Evolutionary conservation across 257 asterid species (phyloP).

Genomic region (Solanum megistacrolobum): DNA sequence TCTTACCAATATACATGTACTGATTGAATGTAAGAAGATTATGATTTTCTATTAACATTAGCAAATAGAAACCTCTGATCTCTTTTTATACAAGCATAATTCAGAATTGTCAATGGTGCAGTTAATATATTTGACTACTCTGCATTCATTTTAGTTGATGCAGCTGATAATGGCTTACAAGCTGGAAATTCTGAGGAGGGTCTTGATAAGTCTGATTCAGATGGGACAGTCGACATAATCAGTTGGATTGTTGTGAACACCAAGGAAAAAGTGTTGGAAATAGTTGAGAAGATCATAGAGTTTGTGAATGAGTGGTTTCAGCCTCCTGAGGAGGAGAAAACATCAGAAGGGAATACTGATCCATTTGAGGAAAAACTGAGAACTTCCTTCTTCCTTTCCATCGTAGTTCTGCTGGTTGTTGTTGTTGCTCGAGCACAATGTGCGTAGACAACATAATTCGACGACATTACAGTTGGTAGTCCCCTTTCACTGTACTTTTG

Average conservation of each 20-base stretch:
- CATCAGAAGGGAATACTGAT: not conserved
- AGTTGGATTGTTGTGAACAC: conserved; percentile 29
- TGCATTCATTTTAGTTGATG: not conserved
- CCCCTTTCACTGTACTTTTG: not conserved
- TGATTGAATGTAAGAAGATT: not conserved
- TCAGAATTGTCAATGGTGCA: not conserved
- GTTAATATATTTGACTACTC: not conserved
- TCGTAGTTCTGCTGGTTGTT: conserved; percentile 47
- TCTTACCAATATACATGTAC: not conserved
- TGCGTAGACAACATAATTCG: conserved; percentile 36
- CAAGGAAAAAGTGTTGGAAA: conserved; percentile 32
- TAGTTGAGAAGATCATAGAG: conserved; percentile 28
- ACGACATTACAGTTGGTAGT: conserved; percentile 16
- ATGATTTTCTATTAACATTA: not conserved
- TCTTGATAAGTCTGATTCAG: conserved; percentile 12
- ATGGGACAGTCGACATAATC: conserved; percentile 15
- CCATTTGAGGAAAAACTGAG: conserved; percentile 33
- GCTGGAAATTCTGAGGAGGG: conserved; percentile 12
- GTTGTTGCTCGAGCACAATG: conserved; percentile 39
- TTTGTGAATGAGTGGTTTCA: conserved; percentile 28
- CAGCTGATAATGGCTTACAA: conserved; percentile 12
- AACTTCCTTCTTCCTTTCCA: conserved; percentile 46
- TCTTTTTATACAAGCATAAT: not conserved
- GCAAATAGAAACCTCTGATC: not conserved
- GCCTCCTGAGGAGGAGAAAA: conserved; percentile 9